These are phyloP conservation scores for Chrysoporthe cubensis DNA, from an alignment of 2,329 filamentous ascomycete genomes.

Conservation along the genomic window DNA sequence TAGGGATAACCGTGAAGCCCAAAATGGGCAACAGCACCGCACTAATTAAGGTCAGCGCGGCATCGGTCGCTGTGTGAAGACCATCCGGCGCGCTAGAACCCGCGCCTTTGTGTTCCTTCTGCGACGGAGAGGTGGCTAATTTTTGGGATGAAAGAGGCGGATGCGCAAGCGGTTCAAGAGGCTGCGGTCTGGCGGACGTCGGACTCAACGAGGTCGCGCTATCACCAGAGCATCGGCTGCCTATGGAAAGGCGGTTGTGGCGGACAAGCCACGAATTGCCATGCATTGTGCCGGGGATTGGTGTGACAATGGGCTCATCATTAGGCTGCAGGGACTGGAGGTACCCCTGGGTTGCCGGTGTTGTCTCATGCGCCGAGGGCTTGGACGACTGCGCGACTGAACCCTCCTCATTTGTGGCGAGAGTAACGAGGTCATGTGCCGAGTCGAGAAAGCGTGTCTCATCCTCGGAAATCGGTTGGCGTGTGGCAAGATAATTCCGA, in stretches of 20 bases:
- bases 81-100: background rate
- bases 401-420: constrained; percentile 31
- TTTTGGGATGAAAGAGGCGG: background rate
- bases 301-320: constrained; percentile 7
- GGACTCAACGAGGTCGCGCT: constrained; percentile 6
- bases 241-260: constrained; percentile 18
- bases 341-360: constrained; percentile 1
- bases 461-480: constrained; percentile 57
- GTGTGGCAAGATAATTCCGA: constrained; percentile 54
- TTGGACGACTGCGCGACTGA: background rate
- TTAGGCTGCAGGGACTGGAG: constrained; percentile 4
- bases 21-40: constrained; percentile 61
- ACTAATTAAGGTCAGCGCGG: constrained; percentile 52
- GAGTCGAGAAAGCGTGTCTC: constrained; percentile 65
- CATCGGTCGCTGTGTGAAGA: constrained; percentile 24
- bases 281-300: constrained; percentile 26
- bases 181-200: background rate
- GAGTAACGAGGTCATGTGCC: constrained; percentile 57
- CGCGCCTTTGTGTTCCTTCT: background rate
- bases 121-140: background rate
- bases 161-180: background rate
- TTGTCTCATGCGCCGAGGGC: background rate
- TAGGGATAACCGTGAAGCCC: constrained; percentile 60
- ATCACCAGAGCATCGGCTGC: constrained; percentile 17
- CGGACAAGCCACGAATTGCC: constrained; percentile 25